Base-by-base conservation (phyloP, 371 early-diverging fungal genomes). In the Circinella umbellata region DNA sequence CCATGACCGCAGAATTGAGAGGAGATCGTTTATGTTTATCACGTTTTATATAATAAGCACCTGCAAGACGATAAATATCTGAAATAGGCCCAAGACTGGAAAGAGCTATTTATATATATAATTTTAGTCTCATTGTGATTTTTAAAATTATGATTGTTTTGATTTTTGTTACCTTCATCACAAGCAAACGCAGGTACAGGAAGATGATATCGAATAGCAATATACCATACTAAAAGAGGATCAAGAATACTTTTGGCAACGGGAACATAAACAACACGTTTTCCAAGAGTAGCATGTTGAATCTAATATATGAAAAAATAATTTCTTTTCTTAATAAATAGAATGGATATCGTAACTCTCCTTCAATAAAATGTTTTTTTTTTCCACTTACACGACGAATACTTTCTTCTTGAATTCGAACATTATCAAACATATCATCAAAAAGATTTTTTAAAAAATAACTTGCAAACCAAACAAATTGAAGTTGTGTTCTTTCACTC, bases 181-280 rank as follows among this genome's bases (percentile, higher is more conserved):
- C 82, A 85, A 1, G 77, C 81, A 10, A 85, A 66, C 9, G 85
- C 78, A 9, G 85, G 85, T 13, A 85, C 85, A 48, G 85, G 85
- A 15, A 85, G 55, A 3, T 79, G 76, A 55, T 81, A 85, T 14
- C 82, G 81, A 37, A 85, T 78, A 3, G 82, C 75, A 62, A 85
- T 75, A 48, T 81, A 85, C 85, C 85, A 85, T 5, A 85, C 76
- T 42, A 85, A 34, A 6, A 85, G 70, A 0, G 79, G 79, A 68
- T 85, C 85, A 35, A 85, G 36, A 4, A 81, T 36, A 62, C 79
- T 78, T 55, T 81, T 82, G 2, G 80, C 69, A 0, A 81, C 79
- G 10, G 85, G 85, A 0, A 85, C 81, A 68, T 81, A 85, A 0
- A 85, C 82, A 2, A 85, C 81, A 4, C 81, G 69, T 57, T 80